Conservation (phyloP, 2,329 filamentous ascomycete genomes). For the Nemania abortiva region DNA sequence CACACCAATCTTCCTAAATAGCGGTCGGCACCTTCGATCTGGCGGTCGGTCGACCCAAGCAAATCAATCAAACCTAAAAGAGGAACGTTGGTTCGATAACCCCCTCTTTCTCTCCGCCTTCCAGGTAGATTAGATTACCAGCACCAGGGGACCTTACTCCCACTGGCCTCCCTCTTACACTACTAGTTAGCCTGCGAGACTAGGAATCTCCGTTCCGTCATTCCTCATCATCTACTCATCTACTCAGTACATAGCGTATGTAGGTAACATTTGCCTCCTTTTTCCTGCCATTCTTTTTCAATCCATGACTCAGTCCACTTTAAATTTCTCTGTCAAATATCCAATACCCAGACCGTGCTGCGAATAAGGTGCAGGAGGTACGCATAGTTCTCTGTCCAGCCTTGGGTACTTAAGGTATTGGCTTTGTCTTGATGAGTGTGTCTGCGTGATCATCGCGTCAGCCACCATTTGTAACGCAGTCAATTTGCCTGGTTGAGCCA, state of each 20-base stretch:
- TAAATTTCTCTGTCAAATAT: slow-evolving; percentile 19
- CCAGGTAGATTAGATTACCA: slow-evolving; percentile 7
- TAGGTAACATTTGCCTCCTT: slow-evolving; percentile 34
- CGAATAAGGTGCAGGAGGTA: slow-evolving; percentile 10
- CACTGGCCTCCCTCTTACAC: background rate
- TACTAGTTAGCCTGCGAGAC: background rate
- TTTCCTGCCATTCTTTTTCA: slow-evolving; percentile 12
- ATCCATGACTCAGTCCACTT: slow-evolving; percentile 35
- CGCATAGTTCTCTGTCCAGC: slow-evolving; percentile 17
- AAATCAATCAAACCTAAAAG: slow-evolving; percentile 32
- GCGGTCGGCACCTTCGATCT: slow-evolving; percentile 26
- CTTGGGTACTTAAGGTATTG: slow-evolving; percentile 28
- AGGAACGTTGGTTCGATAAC: slow-evolving; percentile 24
- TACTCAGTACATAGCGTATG: slow-evolving; percentile 6
- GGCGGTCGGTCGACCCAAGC: slow-evolving; percentile 9
- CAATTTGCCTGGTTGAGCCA: slow-evolving; percentile 23
- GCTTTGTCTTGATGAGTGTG: slow-evolving; percentile 25
- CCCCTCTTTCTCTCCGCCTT: slow-evolving; percentile 38
- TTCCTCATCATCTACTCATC: slow-evolving; percentile 22
- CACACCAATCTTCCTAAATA: slow-evolving; percentile 21
- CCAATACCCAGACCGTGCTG: slow-evolving; percentile 15
- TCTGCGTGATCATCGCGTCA: slow-evolving; percentile 41
- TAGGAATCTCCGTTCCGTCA: slow-evolving; percentile 29
- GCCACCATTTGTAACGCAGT: slow-evolving; percentile 40
- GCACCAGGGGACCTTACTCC: background rate